These are phyloP conservation scores for Leccinum pseudoinsigne DNA, from an alignment of 1,284 basidiomycete genomes.

Conservation along the genomic window DNA sequence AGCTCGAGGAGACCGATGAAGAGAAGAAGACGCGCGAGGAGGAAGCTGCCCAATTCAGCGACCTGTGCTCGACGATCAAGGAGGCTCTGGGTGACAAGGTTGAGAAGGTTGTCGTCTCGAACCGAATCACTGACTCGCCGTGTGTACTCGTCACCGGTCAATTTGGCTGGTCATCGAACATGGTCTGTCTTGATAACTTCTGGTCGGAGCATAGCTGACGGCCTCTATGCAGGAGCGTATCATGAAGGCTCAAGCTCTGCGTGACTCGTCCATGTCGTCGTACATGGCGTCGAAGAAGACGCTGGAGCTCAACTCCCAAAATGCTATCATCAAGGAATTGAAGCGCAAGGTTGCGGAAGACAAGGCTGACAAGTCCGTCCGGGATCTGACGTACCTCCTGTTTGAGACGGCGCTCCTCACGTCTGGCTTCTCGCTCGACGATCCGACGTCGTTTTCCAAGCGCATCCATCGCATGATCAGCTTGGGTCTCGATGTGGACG, in stretches of 20 bases:
- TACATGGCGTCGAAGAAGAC: conserved; percentile 99
- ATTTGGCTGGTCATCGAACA: conserved; percentile 99
- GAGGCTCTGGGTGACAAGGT: conserved; percentile 99
- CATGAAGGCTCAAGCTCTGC: conserved; percentile 99
- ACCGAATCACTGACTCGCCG: conserved; percentile 96
- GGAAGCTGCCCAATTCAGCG: conserved; percentile 83
- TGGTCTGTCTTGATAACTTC: conserved; percentile 53
- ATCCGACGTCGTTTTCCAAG: conserved; percentile 93
- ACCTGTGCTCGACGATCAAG: conserved; percentile 95
- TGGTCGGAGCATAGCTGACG: conserved; percentile 9
- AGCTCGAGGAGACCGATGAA: conserved; percentile 98
- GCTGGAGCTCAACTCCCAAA: conserved; percentile 93
- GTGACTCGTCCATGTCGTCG: conserved; percentile 98
- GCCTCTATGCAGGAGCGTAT: conserved; percentile 75
- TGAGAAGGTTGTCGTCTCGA: conserved; percentile 98
- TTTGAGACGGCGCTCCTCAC: conserved; percentile 97
- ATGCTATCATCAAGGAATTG: conserved; percentile 96
- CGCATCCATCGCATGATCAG: conserved; percentile 98
- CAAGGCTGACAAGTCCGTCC: conserved; percentile 98
- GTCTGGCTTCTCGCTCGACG: conserved; percentile 94
- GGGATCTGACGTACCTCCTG: conserved; percentile 92
- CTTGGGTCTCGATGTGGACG: conserved; percentile 82
- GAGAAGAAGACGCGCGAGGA: conserved; percentile 94
- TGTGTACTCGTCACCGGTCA: conserved; percentile 98
- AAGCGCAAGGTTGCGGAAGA: conserved; percentile 94